A percentile compares a stretch with the other conserved stretches of the same genome.
Conservation (phyloP, 106 monocot genomes). For the Allium cepa region DNA sequence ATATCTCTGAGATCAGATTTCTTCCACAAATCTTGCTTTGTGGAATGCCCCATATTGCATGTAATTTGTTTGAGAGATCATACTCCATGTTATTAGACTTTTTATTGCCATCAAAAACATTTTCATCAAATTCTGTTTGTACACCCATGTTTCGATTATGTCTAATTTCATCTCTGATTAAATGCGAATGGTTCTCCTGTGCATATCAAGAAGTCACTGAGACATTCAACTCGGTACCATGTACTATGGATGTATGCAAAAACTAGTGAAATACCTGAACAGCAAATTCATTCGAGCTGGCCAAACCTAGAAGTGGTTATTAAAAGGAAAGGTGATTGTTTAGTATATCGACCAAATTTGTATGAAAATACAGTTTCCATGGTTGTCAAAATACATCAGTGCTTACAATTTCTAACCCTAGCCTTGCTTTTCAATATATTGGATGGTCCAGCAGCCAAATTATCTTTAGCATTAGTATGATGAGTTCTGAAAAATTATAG, state of each 20-base stretch:
- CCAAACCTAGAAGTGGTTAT: slow-evolving; percentile 28
- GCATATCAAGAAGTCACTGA: slow-evolving; percentile 9
- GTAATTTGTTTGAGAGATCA: slow-evolving; percentile 42
- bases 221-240: not conserved
- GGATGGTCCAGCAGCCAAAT: slow-evolving; percentile 15
- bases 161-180: slow-evolving; percentile 13
- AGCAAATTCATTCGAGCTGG: slow-evolving; percentile 13
- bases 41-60: slow-evolving; percentile 40
- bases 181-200: slow-evolving; percentile 22
- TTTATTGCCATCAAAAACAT: slow-evolving; percentile 4
- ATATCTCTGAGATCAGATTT: slow-evolving; percentile 43
- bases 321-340: slow-evolving; percentile 8
- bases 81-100: not conserved
- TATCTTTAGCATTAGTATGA: slow-evolving; percentile 5
- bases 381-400: not conserved
- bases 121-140: slow-evolving; percentile 43
- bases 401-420: slow-evolving; percentile 33
- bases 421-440: slow-evolving; percentile 15
- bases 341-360: not conserved
- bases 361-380: not conserved
- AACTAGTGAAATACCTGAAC: slow-evolving; percentile 30
- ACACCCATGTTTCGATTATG: slow-evolving; percentile 31
- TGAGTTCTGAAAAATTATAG: slow-evolving; percentile 6
- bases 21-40: slow-evolving; percentile 17
- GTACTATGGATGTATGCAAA: not conserved